Conservation (phyloP, 2,329 filamentous ascomycete genomes). For the Ceratocystiopsis sp. region DNA sequence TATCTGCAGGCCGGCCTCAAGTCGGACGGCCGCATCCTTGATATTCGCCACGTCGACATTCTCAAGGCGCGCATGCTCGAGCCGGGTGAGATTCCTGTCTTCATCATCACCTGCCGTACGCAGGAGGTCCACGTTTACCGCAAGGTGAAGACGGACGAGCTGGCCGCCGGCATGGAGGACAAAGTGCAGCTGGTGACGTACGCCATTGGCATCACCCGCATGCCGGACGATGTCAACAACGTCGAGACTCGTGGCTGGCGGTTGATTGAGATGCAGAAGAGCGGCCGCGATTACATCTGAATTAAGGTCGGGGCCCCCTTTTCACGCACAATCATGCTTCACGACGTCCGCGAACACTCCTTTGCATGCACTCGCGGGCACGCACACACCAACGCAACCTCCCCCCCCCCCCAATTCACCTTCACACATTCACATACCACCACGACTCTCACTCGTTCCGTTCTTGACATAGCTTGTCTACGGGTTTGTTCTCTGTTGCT, state of each 20-base stretch:
- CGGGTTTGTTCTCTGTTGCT: no score
- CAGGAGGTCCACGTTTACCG: constrained; percentile 97
- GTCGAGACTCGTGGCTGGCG: constrained; percentile 94
- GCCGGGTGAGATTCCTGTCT: constrained; percentile 79
- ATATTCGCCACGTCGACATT: constrained; percentile 89
- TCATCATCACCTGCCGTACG: constrained; percentile 90
- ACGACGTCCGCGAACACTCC: no score
- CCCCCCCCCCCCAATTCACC: no score
- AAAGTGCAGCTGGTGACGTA: constrained; percentile 97
- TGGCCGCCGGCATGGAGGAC: constrained; percentile 96
- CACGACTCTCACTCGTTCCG: no score
- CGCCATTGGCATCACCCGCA: constrained; percentile 85
- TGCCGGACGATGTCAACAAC: constrained; percentile 92
- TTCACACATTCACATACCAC: no score
- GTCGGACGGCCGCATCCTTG: constrained; percentile 85
- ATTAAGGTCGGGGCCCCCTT: not conserved
- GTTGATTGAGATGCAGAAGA: constrained; percentile 97
- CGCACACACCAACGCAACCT: no score
- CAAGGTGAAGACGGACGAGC: constrained; percentile 73
- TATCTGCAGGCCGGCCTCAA: constrained; percentile 87
- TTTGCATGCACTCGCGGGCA: no score
- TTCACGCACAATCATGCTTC: no score
- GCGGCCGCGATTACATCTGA: constrained; percentile 67
- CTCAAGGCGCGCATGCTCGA: constrained; percentile 65
- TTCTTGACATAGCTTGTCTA: no score